Evolutionary conservation across 768 basidiomycete genomes (phyloP).

Genomic region (Termitomyces sp.): DNA sequence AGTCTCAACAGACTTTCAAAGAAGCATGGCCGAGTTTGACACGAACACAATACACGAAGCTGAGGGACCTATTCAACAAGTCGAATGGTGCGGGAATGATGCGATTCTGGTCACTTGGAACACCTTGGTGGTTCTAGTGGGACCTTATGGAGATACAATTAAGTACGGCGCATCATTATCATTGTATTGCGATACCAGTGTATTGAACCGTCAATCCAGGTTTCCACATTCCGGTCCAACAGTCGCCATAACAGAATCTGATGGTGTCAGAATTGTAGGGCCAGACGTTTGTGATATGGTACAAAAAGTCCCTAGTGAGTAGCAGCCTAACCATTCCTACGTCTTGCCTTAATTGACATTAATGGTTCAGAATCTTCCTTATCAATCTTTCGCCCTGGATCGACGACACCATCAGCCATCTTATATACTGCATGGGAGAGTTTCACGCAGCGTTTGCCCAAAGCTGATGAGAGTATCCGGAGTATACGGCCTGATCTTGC

Average conservation of each 20-base stretch:
- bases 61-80: slow-evolving; percentile 57
- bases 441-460: slow-evolving; percentile 78
- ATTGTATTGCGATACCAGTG: background rate
- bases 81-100: slow-evolving; percentile 97
- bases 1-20: slow-evolving; percentile 90
- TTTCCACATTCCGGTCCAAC: slow-evolving; percentile 75
- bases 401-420: slow-evolving; percentile 86
- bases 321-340: background rate
- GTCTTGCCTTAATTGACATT: background rate
- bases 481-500: slow-evolving; percentile 64
- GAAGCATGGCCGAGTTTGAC: slow-evolving; percentile 84
- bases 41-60: slow-evolving; percentile 50
- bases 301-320: slow-evolving; percentile 87
- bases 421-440: slow-evolving; percentile 88
- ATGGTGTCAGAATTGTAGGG: slow-evolving; percentile 92
- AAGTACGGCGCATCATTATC: slow-evolving; percentile 46
- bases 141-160: slow-evolving; percentile 84
- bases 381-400: slow-evolving; percentile 89
- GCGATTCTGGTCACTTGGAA: slow-evolving; percentile 88
- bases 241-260: slow-evolving; percentile 79
- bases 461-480: slow-evolving; percentile 90
- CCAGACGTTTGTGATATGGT: slow-evolving; percentile 82
- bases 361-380: slow-evolving; percentile 58
- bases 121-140: slow-evolving; percentile 73
- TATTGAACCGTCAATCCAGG: slow-evolving; percentile 32